Conservation (phyloP, 208 protist genomes). For the Leishmania amazonensis region DNA sequence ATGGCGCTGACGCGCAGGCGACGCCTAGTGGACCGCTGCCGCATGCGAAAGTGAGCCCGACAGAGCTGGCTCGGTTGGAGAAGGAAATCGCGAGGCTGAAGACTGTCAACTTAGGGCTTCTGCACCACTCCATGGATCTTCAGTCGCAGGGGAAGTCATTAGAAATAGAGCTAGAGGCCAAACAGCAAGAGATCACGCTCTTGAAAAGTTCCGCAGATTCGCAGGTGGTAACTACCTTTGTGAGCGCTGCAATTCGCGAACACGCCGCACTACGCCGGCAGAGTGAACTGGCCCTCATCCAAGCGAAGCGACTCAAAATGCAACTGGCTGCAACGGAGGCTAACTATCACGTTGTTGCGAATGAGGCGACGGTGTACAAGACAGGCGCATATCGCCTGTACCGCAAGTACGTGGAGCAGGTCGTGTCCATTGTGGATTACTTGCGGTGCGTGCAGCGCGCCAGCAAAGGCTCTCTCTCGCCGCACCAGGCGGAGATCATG, state of each 20-base stretch:
- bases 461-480: conserved; percentile 55
- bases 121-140: conserved; percentile 78
- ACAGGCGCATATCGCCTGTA: conserved; percentile 85
- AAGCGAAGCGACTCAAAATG: conserved; percentile 66
- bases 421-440: conserved; percentile 76
- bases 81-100: conserved; percentile 83
- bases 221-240: conserved; percentile 75
- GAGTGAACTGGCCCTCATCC: conserved; percentile 79
- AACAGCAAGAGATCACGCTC: conserved; percentile 72
- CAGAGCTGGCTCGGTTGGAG: conserved; percentile 41
- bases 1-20: conserved; percentile 12
- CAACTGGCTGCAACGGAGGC: conserved; percentile 85
- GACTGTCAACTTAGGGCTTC: conserved; percentile 85
- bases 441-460: conserved; percentile 74
- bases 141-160: conserved; percentile 63
- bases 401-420: conserved; percentile 78
- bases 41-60: conserved; percentile 18
- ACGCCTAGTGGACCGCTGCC: not conserved
- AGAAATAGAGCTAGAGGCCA: conserved; percentile 69
- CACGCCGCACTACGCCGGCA: conserved; percentile 77
- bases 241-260: conserved; percentile 81
- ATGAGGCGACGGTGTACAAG: conserved; percentile 87
- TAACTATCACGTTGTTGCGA: conserved; percentile 84
- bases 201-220: conserved; percentile 70
- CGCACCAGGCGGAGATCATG: conserved; percentile 75